Evolutionary conservation across 257 asterid genomes (phyloP), one percentile per base, ranked within the genome.

Genomic region (Solanum tacnaense): DNA sequence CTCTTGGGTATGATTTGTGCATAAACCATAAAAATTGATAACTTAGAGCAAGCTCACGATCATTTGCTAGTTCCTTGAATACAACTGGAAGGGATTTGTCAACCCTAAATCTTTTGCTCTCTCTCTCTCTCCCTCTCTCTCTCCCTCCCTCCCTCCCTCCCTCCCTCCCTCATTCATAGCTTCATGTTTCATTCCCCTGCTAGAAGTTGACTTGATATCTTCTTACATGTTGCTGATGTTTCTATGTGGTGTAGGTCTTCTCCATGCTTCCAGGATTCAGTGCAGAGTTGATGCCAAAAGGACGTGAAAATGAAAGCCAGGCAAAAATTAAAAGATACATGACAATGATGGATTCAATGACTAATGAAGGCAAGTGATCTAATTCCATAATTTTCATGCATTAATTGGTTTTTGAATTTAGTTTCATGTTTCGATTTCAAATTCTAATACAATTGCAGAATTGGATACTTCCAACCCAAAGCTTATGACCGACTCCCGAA

Each of bases 321-420:
- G 92, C 98, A 25, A 97, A 97, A 92, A 90, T 96, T 38, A 95
- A 97, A 91, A 91, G 99, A 86, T 97, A 94, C 89, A 95, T 95
- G 99, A 97, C 98, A 65, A 96, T 97, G 98, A 94, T 96, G 99
- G 99, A 97, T 89, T 97, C 99, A 3, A 97, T 97, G 99, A 97
- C 99, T 65, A 94, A 97, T 85, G 95, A 96, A 93, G 99, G 98
- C 88, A 89, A 92, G 97, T 74, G 82, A 5, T 32, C 35, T 13
- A 34, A 32, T 5, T 38, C 23, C 25, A 38, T 67, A 35, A 13
- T 7, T n/a, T 65, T 36, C 56, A 44, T 21, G 29, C 73, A 84
- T 82, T 82, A 52, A 7, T 39, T 34, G 9, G 13, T 73, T 84
- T 39, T 71, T 4, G 12, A n/a, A n/a, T 62, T 21, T 35, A 83